A percentile compares a stretch with the other conserved stretches of the same genome.
Evolutionary conservation across 805 yeast species (phyloP).

Genomic region (Candida rishiriensis): DNA sequence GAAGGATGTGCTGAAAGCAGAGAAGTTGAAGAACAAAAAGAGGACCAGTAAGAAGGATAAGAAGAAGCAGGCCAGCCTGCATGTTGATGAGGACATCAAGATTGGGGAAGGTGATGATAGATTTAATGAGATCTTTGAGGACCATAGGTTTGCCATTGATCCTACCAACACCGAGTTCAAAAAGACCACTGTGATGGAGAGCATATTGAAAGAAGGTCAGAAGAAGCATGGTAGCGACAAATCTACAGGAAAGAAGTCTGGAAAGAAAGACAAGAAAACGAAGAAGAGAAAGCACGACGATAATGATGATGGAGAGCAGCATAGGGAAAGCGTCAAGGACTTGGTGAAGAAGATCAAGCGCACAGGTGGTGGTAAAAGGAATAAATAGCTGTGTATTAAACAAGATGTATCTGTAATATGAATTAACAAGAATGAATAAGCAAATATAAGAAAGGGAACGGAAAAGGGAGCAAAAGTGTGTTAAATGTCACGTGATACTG

Average conservation of each 20-base stretch:
- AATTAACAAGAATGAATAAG: too few species aligned
- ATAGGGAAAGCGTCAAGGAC: slow-evolving; percentile 10
- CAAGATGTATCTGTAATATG: neutral
- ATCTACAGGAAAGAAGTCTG: slow-evolving; percentile 13
- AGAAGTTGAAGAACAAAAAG: slow-evolving; percentile 55
- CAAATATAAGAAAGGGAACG: too few species aligned
- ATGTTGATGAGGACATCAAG: slow-evolving; percentile 38
- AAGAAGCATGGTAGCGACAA: slow-evolving; percentile 34
- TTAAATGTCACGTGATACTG: too few species aligned
- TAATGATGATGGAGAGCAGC: slow-evolving; percentile 1
- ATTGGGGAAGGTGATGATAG: slow-evolving; percentile 80
- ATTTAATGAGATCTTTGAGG: slow-evolving; percentile 77
- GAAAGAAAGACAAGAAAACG: slow-evolving; percentile 18
- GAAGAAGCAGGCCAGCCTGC: slow-evolving; percentile 46
- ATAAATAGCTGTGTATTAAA: neutral
- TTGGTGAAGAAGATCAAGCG: slow-evolving; percentile 50
- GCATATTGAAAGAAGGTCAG: slow-evolving; percentile 70
- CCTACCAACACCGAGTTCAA: slow-evolving; percentile 89
- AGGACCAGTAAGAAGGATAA: slow-evolving; percentile 42
- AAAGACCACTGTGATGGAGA: slow-evolving; percentile 81
- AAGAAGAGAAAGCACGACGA: slow-evolving; percentile 10
- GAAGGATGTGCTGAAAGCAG: slow-evolving; percentile 73
- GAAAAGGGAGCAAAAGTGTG: too few species aligned
- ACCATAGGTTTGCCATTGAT: slow-evolving; percentile 90
- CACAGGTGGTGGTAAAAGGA: neutral